Evolutionary conservation across 352 stramenopile genomes (phyloP).

Genomic region (Pythium dissotocum): DNA sequence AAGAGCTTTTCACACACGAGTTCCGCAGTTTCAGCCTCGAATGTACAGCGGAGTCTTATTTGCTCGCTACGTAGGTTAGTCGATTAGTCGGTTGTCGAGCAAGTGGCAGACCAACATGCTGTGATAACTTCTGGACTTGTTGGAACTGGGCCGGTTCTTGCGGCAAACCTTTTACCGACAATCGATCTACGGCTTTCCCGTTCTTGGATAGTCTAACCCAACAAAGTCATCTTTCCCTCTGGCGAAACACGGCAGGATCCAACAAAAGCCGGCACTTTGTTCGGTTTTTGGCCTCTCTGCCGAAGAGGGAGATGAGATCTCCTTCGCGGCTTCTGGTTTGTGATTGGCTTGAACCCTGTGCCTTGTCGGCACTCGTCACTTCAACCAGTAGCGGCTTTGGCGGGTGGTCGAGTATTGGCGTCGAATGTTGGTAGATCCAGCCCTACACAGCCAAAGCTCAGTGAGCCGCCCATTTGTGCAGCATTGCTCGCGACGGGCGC

Average conservation of each 20-base stretch:
- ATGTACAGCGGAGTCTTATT: not conserved
- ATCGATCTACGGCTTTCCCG: not conserved
- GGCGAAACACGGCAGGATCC: not conserved
- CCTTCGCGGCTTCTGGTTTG: not conserved
- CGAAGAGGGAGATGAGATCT: constrained; percentile 3
- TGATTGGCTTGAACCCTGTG: not conserved
- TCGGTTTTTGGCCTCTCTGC: not conserved
- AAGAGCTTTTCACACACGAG: not conserved
- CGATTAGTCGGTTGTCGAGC: not conserved
- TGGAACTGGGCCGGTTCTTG: not conserved
- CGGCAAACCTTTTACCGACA: no score
- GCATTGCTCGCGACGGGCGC: no score
- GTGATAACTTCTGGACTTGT: no score
- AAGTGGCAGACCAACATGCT: not conserved
- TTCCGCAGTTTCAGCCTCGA: not conserved
- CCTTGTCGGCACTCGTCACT: constrained; percentile 5
- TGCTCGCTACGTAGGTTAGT: not conserved
- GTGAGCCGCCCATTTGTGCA: not conserved
- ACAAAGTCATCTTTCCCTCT: not conserved
- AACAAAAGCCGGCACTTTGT: not conserved
- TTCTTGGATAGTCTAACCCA: not conserved
- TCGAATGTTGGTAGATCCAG: no score
- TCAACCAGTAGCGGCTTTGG: not conserved
- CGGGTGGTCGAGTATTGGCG: no score
- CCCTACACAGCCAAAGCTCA: not conserved